Evolutionary conservation across 176 grass and related monocot genomes (phyloP), one percentile per base, ranked within the genome.

Genomic region (Guadua angustifolia): DNA sequence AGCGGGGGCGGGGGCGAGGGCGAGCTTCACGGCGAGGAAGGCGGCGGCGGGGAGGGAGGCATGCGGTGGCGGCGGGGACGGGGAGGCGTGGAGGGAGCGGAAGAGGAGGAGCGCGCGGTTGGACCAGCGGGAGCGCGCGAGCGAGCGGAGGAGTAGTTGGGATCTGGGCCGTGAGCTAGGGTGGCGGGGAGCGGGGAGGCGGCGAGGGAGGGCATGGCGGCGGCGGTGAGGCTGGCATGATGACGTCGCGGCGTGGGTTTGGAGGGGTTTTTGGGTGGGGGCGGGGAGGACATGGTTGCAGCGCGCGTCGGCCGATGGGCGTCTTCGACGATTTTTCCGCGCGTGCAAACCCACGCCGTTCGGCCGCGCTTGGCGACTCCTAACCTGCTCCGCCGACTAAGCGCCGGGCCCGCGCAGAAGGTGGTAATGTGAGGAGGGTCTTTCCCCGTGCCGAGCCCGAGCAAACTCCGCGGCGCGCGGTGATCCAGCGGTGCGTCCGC

Each of bases 11-110:
- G 74, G 84, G 0, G 85, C 24, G 47, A 92, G 85, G 12, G 50
- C 74, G 24, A 92, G 88, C 91, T 98, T 98, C 63, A 87, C 53
- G 19, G 94, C 75, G 39, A 93, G 93, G 29, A 29, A 29, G 29
- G 29, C 29, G 29, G 29, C 29, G 29, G 82, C 66, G 9, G 91
- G 93, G 58, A 92, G 85, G 26, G 93, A 88, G 73, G 73, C 88
- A 19, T 79, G 81, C 64, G 79, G 77, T 7, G 92, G 85, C 22
- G 75, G 75, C 0, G 85, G 53, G 10, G 78, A 7, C 0, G 81
- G 17, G 69, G 83, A 79, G 83, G 63, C 10, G 39, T 86, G 84
- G 55, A 94, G 77, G 11, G 89, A 77, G 66, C 82, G 87, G 89
- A 79, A 88, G 69, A 88, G 85, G 82, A 90, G 82, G 49, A 93